Percentiles rank a stretch among this genome's conserved stretches.
Conservation (phyloP, 1,284 basidiomycete species). For the Wallemia hederae region DNA sequence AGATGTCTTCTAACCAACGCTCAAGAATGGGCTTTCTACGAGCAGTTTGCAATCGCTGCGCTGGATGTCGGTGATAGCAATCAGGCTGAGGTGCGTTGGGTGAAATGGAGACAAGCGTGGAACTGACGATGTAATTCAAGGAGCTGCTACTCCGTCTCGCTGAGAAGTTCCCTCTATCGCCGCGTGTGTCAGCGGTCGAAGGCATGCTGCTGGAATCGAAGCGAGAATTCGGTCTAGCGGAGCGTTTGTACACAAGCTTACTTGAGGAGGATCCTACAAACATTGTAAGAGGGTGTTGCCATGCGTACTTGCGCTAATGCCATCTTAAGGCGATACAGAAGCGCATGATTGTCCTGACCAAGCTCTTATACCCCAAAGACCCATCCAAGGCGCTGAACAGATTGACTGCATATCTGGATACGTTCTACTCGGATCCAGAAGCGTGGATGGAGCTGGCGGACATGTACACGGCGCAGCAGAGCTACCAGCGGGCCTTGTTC, state of each 20-base stretch:
- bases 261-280: constrained; percentile 31
- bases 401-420: constrained; percentile 64
- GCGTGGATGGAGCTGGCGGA: constrained; percentile 84
- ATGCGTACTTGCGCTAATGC: constrained; percentile 28
- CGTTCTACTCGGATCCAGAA: constrained; percentile 70
- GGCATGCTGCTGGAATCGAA: constrained; percentile 61
- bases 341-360: constrained; percentile 37
- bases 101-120: constrained; percentile 8
- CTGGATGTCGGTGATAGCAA: constrained; percentile 49
- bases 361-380: constrained; percentile 20
- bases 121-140: neutral
- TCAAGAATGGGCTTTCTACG: constrained; percentile 54
- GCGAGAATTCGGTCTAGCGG: constrained; percentile 17
- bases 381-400: constrained; percentile 32
- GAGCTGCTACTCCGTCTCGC: constrained; percentile 21
- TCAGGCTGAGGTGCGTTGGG: constrained; percentile 41
- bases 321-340: constrained; percentile 41
- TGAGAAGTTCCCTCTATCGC: constrained; percentile 46
- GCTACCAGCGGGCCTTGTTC: constrained; percentile 33
- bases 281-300: constrained; percentile 37
- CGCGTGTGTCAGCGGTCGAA: constrained; percentile 49
- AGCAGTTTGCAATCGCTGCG: constrained; percentile 62
- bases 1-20: neutral
- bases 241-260: constrained; percentile 15
- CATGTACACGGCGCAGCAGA: constrained; percentile 27